Conservation (phyloP, 2,329 filamentous ascomycete genomes). For the Fusarium duplospermum region DNA sequence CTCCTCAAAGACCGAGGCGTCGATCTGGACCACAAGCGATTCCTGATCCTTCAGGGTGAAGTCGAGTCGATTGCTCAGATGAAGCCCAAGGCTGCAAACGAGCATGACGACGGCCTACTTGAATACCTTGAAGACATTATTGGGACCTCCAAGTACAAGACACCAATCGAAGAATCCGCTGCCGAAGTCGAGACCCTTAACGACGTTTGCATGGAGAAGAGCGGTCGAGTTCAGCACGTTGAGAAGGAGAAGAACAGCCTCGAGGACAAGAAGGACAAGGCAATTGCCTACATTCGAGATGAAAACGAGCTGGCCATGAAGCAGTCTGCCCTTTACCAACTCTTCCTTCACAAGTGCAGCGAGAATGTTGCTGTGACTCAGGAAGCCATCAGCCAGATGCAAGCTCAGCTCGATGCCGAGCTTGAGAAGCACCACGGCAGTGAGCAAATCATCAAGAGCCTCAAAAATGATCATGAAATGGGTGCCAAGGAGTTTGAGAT, state of each 20-base stretch:
- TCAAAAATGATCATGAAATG: slow-evolving; percentile 86
- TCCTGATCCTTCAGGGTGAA: slow-evolving; percentile 96
- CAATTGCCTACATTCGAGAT: slow-evolving; percentile 86
- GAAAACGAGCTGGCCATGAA: slow-evolving; percentile 94
- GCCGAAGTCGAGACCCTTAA: slow-evolving; percentile 91
- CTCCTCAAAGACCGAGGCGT: slow-evolving; percentile 89
- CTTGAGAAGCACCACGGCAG: slow-evolving; percentile 91
- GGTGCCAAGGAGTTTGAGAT: slow-evolving; percentile 86
- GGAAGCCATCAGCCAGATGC: slow-evolving; percentile 91
- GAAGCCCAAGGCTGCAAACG: slow-evolving; percentile 95
- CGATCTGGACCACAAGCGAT: slow-evolving; percentile 97
- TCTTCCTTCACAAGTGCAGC: slow-evolving; percentile 88
- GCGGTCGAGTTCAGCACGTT: slow-evolving; percentile 92
- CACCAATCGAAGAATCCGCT: slow-evolving; percentile 93
- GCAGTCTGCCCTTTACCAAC: slow-evolving; percentile 91
- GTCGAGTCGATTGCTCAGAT: slow-evolving; percentile 99
- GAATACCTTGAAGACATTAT: slow-evolving; percentile 99
- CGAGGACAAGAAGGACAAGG: slow-evolving; percentile 97
- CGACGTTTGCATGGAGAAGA: slow-evolving; percentile 95
- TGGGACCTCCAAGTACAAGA: slow-evolving; percentile 97
- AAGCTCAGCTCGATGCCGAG: slow-evolving; percentile 86
- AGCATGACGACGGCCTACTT: slow-evolving; percentile 94
- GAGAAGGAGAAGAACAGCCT: slow-evolving; percentile 95
- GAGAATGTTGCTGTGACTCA: slow-evolving; percentile 90
- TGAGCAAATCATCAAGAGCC: slow-evolving; percentile 88